A percentile compares a stretch with the other conserved stretches of the same genome.
Evolutionary conservation across 148 eudicot species (phyloP).

Genomic region (Fagopyrum tataricum): DNA sequence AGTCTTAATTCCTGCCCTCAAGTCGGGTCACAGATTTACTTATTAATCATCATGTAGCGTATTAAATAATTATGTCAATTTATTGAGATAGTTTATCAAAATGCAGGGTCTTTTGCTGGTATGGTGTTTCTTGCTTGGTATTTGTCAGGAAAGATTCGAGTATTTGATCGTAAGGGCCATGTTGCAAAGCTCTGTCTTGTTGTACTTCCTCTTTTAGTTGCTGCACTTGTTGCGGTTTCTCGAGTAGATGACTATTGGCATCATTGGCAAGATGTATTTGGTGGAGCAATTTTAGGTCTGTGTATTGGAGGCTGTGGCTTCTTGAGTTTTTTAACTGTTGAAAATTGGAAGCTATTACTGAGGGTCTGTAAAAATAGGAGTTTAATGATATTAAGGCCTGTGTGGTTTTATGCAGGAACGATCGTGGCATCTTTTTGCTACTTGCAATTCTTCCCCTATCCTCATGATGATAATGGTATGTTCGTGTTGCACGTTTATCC

Average conservation of each 20-base stretch:
- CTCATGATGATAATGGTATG: conserved; percentile 49
- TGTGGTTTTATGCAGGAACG: conserved; percentile 36
- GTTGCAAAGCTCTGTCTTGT: conserved; percentile 66
- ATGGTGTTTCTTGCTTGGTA: conserved; percentile 74
- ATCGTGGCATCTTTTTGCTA: conserved; percentile 58
- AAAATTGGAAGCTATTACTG: background rate
- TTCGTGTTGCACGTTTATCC: background rate
- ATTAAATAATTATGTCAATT: background rate
- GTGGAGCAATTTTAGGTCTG: conserved; percentile 72
- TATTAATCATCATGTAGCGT: background rate
- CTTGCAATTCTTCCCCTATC: conserved; percentile 78
- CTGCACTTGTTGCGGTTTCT: conserved; percentile 76
- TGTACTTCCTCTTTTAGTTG: conserved; percentile 61
- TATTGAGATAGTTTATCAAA: background rate
- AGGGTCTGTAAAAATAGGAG: background rate
- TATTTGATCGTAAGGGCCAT: conserved; percentile 67
- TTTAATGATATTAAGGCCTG: background rate
- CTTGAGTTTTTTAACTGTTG: background rate
- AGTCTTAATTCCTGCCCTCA: background rate
- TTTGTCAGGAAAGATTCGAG: conserved; percentile 59
- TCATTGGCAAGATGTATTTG: conserved; percentile 88
- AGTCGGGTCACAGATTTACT: background rate
- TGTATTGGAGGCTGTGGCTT: background rate
- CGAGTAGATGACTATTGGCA: conserved; percentile 98
- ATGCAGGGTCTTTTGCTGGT: conserved; percentile 93